Base-by-base conservation (phyloP, 176 grass and related monocot genomes). In the Aegilops tauschii region DNA sequence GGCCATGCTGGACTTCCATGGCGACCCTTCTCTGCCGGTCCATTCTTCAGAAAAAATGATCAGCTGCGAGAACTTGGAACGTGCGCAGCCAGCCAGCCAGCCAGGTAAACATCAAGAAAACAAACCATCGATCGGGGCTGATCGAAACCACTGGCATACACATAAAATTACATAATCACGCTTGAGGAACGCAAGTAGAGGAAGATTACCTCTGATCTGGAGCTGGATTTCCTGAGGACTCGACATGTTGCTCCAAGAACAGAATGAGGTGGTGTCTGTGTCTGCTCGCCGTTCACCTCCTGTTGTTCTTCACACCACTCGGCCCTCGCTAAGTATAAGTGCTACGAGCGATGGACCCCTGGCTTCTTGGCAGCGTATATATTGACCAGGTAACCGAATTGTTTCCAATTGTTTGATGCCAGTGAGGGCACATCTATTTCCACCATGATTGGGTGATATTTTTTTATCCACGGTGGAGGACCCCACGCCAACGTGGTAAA, bases 141-240 rank as follows among this genome's bases (percentile, higher is more conserved):
- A 12, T 25, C n/a, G 36, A 42, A 85, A 77, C 8, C 40, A 13
- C 65, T 17, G 9, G 9, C 29, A 44, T 3, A 12, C 14, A 40
- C 39, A 40, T 40, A 40, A 36, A 36, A 36, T 36, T 9, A 52
- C 37, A 56, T 5, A 13, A 32, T 17, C 14, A 82, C 61, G 30
- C 72, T 1, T 2, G 9, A 39, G 29, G 9, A 73, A 44, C 21
- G 5, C 30, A 36, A 52, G 14, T 0, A 30, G 18, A 30, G 5
- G 75, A 31, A 35, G 3, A 27, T 27, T 40, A 95, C 93, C 90
- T 93, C 54, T 78, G 62, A 86, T 80, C 3, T 90, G 86, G 32
- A 95, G 88, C 81, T 90, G 86, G 74, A 91, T 79, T 86, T 95
- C 86, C 34, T 82, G 93, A 79, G 80, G 61, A 36, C 65, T 31